A percentile compares a stretch with the other conserved stretches of the same genome.
Evolutionary conservation across 2,329 filamentous ascomycete genomes (phyloP).

Genomic region (Colletotrichum melonis): DNA sequence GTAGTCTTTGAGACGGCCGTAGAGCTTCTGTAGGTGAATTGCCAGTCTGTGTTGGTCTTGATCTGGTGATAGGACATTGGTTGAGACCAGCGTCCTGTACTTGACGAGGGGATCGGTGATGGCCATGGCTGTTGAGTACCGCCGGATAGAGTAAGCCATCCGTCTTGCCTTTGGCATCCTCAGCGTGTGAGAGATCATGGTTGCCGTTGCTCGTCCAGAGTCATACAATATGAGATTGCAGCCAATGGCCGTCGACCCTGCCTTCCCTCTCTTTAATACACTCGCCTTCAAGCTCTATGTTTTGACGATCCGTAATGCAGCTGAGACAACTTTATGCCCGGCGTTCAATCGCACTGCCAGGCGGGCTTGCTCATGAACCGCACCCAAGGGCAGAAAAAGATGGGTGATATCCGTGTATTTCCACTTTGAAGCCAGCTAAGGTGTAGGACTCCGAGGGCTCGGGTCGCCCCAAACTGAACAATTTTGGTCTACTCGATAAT

Average conservation of each 20-base stretch:
- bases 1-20: conserved; percentile 81
- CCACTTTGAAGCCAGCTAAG: too few relatives aligned
- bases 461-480: background rate
- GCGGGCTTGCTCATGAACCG: background rate
- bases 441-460: background rate
- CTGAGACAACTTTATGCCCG: background rate
- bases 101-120: conserved; percentile 81
- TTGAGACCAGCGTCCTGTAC: conserved; percentile 77
- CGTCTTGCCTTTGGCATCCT: background rate
- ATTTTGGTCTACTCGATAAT: background rate
- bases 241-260: too few relatives aligned
- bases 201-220: background rate
- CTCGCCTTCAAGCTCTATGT: background rate
- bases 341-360: background rate
- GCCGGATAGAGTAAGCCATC: conserved; percentile 21
- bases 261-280: background rate
- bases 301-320: background rate
- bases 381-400: background rate
- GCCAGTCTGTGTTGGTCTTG: conserved; percentile 79
- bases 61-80: conserved; percentile 75
- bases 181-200: conserved; percentile 39
- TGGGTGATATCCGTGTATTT: background rate
- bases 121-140: conserved; percentile 61
- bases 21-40: conserved; percentile 81
- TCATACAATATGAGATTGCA: too few relatives aligned